Evolutionary conservation across 306 rosid species (phyloP).

Genomic region (Gastrolobium bilobum): DNA sequence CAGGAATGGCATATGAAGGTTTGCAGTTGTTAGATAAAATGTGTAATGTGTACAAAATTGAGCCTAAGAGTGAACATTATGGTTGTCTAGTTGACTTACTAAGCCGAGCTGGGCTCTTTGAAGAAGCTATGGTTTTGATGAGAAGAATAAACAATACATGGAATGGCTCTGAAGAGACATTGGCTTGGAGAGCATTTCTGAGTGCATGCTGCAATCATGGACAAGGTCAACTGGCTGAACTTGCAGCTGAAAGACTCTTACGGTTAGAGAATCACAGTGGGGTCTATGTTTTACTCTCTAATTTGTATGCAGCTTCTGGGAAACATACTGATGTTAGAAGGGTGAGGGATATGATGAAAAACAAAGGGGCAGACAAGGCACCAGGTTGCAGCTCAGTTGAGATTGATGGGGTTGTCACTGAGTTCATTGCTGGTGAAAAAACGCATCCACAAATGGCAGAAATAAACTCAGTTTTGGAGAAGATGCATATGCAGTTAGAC

Average conservation of each 20-base stretch:
- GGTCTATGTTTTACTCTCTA: conserved; percentile 76
- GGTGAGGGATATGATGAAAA: conserved; percentile 72
- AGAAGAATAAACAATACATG: conserved; percentile 50
- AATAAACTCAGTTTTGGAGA: conserved; percentile 65
- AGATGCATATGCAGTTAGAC: conserved; percentile 55
- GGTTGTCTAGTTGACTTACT: conserved; percentile 77
- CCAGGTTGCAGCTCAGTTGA: conserved; percentile 86
- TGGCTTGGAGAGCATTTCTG: conserved; percentile 87
- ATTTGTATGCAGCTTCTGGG: conserved; percentile 66
- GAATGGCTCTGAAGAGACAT: conserved; percentile 60
- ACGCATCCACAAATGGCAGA: conserved; percentile 60
- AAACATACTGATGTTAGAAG: conserved; percentile 63
- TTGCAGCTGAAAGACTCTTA: conserved; percentile 64
- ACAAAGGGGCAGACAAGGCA: conserved; percentile 62
- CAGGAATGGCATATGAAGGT: conserved; percentile 71
- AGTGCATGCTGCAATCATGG: conserved; percentile 80
- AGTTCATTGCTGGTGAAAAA: conserved; percentile 77
- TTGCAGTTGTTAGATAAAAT: conserved; percentile 64
- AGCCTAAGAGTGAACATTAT: conserved; percentile 74
- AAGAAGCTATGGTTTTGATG: conserved; percentile 70
- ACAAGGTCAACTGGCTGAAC: conserved; percentile 65
- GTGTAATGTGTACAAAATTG: conserved; percentile 59
- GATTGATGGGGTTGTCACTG: conserved; percentile 63
- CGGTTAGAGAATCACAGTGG: conserved; percentile 64
- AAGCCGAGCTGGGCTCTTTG: conserved; percentile 68